Evolutionary conservation across 2,329 filamentous ascomycete genomes (phyloP).

Genomic region (Aspergillus versicolor): DNA sequence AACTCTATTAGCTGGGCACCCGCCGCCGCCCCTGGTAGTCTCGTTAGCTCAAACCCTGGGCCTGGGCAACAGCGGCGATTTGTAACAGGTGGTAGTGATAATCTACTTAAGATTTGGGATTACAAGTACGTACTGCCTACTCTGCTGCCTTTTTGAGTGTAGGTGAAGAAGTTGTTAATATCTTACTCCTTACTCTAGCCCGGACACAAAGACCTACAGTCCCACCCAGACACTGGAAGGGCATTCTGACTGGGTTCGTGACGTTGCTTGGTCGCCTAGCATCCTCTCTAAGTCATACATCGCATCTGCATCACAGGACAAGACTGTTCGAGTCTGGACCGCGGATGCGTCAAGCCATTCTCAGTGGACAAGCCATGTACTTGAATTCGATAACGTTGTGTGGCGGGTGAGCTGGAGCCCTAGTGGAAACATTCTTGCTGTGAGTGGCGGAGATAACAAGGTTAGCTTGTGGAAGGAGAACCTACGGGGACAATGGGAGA

Average conservation of each 20-base stretch:
- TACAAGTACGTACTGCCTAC: constrained; percentile 57
- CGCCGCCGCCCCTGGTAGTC: constrained; percentile 75
- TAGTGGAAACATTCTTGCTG: constrained; percentile 92
- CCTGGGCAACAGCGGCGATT: constrained; percentile 73
- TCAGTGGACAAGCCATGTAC: constrained; percentile 80
- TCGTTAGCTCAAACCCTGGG: constrained; percentile 70
- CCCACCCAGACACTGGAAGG: constrained; percentile 63
- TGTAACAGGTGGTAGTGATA: constrained; percentile 93
- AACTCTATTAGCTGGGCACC: constrained; percentile 97
- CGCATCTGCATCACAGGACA: constrained; percentile 91
- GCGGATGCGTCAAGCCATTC: constrained; percentile 64
- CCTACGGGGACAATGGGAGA: constrained; percentile 93
- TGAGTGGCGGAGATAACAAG: constrained; percentile 93
- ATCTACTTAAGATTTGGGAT: constrained; percentile 88
- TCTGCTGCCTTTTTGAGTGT: not conserved
- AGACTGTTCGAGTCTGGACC: constrained; percentile 97
- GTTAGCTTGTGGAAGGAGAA: constrained; percentile 99
- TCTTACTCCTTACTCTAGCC: constrained; percentile 30
- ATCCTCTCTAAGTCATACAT: constrained; percentile 96
- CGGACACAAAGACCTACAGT: constrained; percentile 54
- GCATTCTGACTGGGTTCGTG: constrained; percentile 94
- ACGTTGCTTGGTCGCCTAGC: constrained; percentile 95
- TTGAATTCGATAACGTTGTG: constrained; percentile 83
- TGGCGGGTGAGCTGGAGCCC: constrained; percentile 99
- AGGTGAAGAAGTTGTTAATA: not conserved